Evolutionary conservation across 2,329 filamentous ascomycete genomes (phyloP), one percentile per base, ranked within the genome.

Genomic region (Lachnellula cervina): DNA sequence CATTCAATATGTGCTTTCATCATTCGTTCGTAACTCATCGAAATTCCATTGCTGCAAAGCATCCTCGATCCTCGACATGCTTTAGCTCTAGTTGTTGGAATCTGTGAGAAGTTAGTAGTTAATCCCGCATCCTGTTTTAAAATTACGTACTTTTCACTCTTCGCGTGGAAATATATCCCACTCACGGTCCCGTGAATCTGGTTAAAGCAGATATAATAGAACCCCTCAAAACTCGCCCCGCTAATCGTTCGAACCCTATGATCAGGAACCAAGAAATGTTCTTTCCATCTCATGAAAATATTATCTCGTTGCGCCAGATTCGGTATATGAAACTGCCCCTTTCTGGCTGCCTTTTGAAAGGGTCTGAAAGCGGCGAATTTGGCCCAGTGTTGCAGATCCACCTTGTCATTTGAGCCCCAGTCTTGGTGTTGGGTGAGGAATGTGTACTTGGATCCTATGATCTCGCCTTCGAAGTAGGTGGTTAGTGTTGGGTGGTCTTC

Each of bases 121-220:
- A 25, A 23, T 17, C 17, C 23, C 37, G 51, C 3, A 47, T 32
- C 25, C 21, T 42, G 21, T 35, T 9, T 28, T 28, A n/a, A 5
- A 35, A 14, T 44, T 49, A 81, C 88, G 75, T 74, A 97, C 90
- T 93, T 96, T 76, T 97, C 93, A 74, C 92, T 97, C 76, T 96
- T 96, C 13, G 90, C 89, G 75, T 99, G 94, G 71, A 96, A 99
- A 74, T 99, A 99, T 56, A 97, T 96, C 17, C 94, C 94, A 68
- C 85, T 92, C 42, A 99, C 88, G 61, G 82, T 86, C 7, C 93
- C 94, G 61, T 86, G 82, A 49, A 90, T 77, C 73, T 97, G 93
- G 72, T 97, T 96, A 76, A 97, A 97, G 75, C 92, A 97, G 63
- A 99, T 97, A 69, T 99, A 99, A 71, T 97, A 99, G 71, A 99